A percentile compares a stretch with the other conserved stretches of the same genome.
Evolutionary conservation across 169 alveolate genomes (phyloP).

Genomic region (Plasmodium vivax): DNA sequence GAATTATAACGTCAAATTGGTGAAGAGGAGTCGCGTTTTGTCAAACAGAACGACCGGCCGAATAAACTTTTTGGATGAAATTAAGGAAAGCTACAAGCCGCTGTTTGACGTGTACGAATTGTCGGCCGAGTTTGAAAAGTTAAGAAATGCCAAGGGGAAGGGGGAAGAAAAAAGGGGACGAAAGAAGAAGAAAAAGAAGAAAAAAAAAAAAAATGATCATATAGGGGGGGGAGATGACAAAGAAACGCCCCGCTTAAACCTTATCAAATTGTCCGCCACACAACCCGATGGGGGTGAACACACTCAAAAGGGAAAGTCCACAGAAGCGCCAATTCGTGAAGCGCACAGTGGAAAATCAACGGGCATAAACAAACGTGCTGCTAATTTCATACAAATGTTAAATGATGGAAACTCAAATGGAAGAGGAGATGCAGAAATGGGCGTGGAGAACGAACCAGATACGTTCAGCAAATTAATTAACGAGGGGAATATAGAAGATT

Average conservation of each 20-base stretch:
- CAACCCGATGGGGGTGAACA: neutral
- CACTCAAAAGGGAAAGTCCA: neutral
- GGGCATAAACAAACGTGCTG: neutral
- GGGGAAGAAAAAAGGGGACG: neutral
- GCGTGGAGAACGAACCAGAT: neutral
- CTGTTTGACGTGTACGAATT: constrained; percentile 40
- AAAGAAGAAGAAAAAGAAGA: neutral
- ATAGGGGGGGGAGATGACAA: neutral
- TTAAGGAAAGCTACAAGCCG: constrained; percentile 13
- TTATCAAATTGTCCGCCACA: neutral
- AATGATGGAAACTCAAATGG: neutral
- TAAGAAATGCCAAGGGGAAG: neutral
- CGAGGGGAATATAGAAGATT: neutral
- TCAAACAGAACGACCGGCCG: neutral
- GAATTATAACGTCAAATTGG: constrained; percentile 13
- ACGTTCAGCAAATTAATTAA: neutral
- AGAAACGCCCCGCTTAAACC: neutral
- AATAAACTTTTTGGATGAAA: neutral
- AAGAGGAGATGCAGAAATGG: neutral
- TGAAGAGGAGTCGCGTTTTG: constrained; percentile 9
- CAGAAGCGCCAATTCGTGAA: neutral
- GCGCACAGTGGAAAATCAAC: neutral
- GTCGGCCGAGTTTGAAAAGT: constrained; percentile 36
- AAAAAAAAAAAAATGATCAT: neutral
- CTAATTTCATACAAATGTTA: neutral